Conservation (phyloP, 352 stramenopile species). For the Globisporangium orthogonon region DNA sequence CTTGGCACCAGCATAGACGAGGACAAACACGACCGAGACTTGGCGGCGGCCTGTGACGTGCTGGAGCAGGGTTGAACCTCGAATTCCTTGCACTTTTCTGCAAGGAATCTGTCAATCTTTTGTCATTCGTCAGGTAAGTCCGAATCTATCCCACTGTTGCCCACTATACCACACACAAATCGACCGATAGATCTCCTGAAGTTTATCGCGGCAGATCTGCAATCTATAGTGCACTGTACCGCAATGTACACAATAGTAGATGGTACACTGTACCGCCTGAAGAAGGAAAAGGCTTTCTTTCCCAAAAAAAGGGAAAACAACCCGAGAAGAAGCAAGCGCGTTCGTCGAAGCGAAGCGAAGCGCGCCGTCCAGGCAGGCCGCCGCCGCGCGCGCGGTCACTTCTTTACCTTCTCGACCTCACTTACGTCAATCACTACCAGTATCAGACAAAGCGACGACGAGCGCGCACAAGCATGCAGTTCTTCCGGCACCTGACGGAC, state of each 20-base stretch:
- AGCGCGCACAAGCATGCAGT: constrained; percentile 45
- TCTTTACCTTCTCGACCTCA: neutral
- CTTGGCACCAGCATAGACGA: too few relatives aligned
- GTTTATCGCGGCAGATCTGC: neutral
- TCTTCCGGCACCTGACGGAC: constrained; percentile 86
- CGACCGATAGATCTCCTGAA: neutral
- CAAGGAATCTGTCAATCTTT: neutral
- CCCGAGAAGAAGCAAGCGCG: neutral
- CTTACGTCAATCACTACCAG: neutral
- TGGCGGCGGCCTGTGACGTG: too few relatives aligned
- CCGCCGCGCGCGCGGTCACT: too few relatives aligned
- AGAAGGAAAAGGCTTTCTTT: neutral
- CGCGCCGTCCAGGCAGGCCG: neutral
- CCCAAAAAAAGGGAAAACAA: constrained; percentile 5
- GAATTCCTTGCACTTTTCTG: neutral
- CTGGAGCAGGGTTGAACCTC: neutral
- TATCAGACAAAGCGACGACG: too few relatives aligned
- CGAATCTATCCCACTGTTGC: neutral
- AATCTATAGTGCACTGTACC: too few relatives aligned
- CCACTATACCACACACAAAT: neutral
- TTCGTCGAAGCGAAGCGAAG: constrained; percentile 1
- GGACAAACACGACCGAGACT: too few relatives aligned
- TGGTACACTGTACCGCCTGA: neutral
- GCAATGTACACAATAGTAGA: too few relatives aligned
- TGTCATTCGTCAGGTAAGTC: neutral